Base-by-base conservation (phyloP, 768 basidiomycete species). In the Suillus variegatus region DNA sequence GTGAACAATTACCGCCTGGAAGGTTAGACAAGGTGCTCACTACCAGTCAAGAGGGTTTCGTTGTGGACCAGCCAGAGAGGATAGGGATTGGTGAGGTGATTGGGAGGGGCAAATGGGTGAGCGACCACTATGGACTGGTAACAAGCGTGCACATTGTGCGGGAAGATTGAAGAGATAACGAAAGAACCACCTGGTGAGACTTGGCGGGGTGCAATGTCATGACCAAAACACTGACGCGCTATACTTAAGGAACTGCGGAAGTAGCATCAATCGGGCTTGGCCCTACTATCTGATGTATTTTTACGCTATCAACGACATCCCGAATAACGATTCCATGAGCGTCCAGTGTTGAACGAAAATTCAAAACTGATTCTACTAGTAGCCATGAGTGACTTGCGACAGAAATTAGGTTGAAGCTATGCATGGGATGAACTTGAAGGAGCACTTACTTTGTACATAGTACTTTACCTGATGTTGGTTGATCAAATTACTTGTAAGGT, bases 1-100 rank as follows among this genome's bases (percentile, higher is more conserved):
- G 63, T 22, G 60, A 51, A 32, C 72, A 79, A 36, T 85, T 71
- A 69, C 86, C 89, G 0, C 71, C 84, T 1, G 84, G 77, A 4
- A 77, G 91, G 63, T 72, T 92, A 68, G 91, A 93, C 78, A 91
- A 87, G 72, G 76, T 93, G 14, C 74, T 91, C 55, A 91, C 86
- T 70, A 75, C 85, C 40, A 74, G 83, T 9, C 78, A 81, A 16
- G 78, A 80, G 57, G 82, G 81, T 7, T 80, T 87, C 63, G 79
- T 79, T 60, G 80, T 92, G 43, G 84, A 85, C 7, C 79, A 82
- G 49, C 86, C 88, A 0, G 71, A 78, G 69, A 79, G 79, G 51
- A 81, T 92, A 41, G 92, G 90, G 3, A 75, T 87, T 40, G 88
- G 83, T 0, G 69, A 86, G 47, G 82, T 79, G 72, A 81, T 81